Evolutionary conservation across 345 rosid species (phyloP), one percentile per base, ranked within the genome.

Genomic region (Salix suchowensis): DNA sequence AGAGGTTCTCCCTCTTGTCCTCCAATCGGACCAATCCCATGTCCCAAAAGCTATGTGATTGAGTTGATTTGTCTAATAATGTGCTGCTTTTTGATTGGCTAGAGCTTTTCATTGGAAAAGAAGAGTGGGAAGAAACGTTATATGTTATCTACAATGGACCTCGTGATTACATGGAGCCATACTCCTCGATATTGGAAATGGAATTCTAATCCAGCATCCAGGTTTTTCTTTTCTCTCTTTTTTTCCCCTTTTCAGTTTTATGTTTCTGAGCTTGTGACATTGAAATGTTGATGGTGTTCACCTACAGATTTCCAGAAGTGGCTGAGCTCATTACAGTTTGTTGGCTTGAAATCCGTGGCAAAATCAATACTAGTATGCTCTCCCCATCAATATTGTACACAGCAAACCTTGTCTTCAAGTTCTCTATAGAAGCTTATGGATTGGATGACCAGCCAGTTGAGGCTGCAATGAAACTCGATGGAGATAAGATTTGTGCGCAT

Each of bases 361-460:
- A 74, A 52, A 79, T 84, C 16, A 60, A 46, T 14, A 72, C 74
- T 1, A 12, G 50, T 2, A 65, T 60, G 74, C 46, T 86, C 61
- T 86, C 88, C 8, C 80, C 73, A 0, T n/a, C 64, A 2, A 82
- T 86, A 15, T 3, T 26, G 23, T 82, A 86, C 30, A 67, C 68
- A 6, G 86, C 77, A 2, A 78, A 68, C 78, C 72, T 84, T 7
- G 89, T 87, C 77, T 83, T 82, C 83, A 75, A 79, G 55, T 6
- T 34, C 7, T 15, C 5, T 0, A 14, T 19, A 0, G 4, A 2
- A 5, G 40, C 66, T 4, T 8, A 34, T 65, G 85, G 84, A 24
- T 79, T 87, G 10, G 37, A 61, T 6, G 1, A 24, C 64, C 67
- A 3, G 13, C 75, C 81, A 8, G 65, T 70, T 9, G 71, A 77